phyloP scores from a whole-genome alignment of 192 early-diverging fungal genomes.

The Lobulomyces angularis region DNA sequence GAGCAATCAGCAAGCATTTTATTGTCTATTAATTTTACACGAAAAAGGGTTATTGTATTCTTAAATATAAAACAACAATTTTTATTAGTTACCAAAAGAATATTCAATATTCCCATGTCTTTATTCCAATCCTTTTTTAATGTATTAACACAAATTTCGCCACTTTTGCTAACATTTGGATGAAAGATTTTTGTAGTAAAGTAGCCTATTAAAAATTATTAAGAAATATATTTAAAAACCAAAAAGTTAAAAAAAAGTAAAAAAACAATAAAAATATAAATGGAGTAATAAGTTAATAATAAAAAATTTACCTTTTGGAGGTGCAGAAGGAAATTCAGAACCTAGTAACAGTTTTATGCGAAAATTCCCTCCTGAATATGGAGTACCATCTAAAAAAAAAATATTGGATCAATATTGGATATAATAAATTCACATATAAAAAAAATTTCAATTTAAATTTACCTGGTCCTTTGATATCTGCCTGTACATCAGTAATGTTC shows the following conservation, averaged over 20 bases:
- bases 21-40: slow-evolving; percentile 51
- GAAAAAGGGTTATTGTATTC: not conserved
- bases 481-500: slow-evolving; percentile 67
- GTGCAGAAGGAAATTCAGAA: slow-evolving; percentile 62
- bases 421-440: slow-evolving; percentile 8
- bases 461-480: slow-evolving; percentile 72
- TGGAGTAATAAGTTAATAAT: not conserved
- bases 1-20: slow-evolving; percentile 86
- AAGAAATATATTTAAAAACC: slow-evolving; percentile 1
- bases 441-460: slow-evolving; percentile 7
- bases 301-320: slow-evolving; percentile 60
- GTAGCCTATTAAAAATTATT: slow-evolving; percentile 26
- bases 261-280: slow-evolving; percentile 3
- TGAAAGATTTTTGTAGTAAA: slow-evolving; percentile 96
- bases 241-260: not conserved
- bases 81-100: slow-evolving; percentile 55
- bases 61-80: not conserved
- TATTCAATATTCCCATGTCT: slow-evolving; percentile 67
- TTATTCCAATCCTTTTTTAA: slow-evolving; percentile 95
- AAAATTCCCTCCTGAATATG: slow-evolving; percentile 72
- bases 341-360: slow-evolving; percentile 56
- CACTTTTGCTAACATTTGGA: slow-evolving; percentile 77
- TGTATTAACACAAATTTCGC: slow-evolving; percentile 92
- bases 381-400: slow-evolving; percentile 51
- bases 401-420: slow-evolving; percentile 3